Base-by-base conservation (phyloP, 1,284 basidiomycete genomes). In the Leccinum variabile region DNA sequence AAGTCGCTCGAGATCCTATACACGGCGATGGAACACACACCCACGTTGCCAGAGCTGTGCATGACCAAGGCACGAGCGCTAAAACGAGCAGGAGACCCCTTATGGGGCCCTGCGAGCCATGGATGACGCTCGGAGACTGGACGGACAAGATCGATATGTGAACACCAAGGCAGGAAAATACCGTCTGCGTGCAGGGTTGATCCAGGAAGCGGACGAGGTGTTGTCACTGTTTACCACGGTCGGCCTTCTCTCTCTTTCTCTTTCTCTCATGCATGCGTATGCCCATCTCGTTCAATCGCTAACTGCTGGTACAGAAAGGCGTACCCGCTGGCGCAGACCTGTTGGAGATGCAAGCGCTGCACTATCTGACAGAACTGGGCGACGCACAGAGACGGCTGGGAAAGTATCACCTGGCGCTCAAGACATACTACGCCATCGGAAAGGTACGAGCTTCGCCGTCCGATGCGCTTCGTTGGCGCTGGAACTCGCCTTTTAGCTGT, bases 121-220 rank as follows among this genome's bases (percentile, higher is more conserved):
- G 79, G 90, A 97, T 69, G 89, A 92, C 32, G 96, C 97, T 0
- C 81, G 95, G 55, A 74, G 84, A 25, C 79, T 99, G 49, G 97
- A 99, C 74, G 90, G 94, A 0, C 97, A 99, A 76, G 97, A 99
- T 76, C 82, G 97, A 41, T 98, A 95, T 80, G 78, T 99, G 69
- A 99, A 99, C 77, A 92, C 92, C 54, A 99, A 99, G 76, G 85
- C 87, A 55, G 96, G 90, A 1, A 98, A 98, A 76, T 99, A 99
- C 75, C 82, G 90, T 65, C 77, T 99, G 50, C 82, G 96, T 50
- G 92, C 91, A 11, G 93, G 90, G 1, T 80, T 94, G 68, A 75
- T 91, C 1, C 85, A 87, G 25, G 91, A 92, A 72, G 95, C 93
- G 0, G 85, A 83, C 61, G 78, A 84, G 5, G 78, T 94, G 7